These are phyloP conservation scores for Stachybotrys chlorohalonatus DNA, from an alignment of 2,329 filamentous ascomycete species.

Conservation along the genomic window DNA sequence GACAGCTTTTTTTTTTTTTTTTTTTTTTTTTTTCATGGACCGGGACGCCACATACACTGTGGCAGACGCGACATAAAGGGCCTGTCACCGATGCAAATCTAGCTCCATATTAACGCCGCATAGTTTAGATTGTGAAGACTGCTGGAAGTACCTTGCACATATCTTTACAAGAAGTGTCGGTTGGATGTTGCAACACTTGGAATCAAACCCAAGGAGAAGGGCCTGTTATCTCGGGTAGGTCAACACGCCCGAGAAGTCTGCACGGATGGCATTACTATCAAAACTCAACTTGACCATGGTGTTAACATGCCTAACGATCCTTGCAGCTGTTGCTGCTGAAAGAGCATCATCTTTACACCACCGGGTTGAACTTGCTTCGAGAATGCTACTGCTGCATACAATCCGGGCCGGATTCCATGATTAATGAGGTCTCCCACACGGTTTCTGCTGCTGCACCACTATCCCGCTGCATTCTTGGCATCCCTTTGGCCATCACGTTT, in stretches of 20 bases:
- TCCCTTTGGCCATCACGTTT: too few relatives aligned
- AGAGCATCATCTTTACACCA: background rate
- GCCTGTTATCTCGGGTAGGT: too few relatives aligned
- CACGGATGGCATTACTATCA: too few relatives aligned
- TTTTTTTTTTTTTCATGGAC: too few relatives aligned
- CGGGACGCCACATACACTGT: constrained; percentile 46
- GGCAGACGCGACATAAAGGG: constrained; percentile 43
- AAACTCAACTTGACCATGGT: too few relatives aligned
- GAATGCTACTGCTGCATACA: background rate
- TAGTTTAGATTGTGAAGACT: constrained; percentile 29
- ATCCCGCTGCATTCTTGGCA: background rate
- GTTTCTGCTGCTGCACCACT: background rate
- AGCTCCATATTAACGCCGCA: constrained; percentile 31
- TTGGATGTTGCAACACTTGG: too few relatives aligned
- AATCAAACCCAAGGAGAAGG: too few relatives aligned
- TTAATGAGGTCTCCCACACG: background rate
- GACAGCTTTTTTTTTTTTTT: constrained; percentile 29
- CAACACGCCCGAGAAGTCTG: too few relatives aligned
- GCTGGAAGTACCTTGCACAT: too few relatives aligned
- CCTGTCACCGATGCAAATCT: constrained; percentile 39
- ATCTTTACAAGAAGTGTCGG: too few relatives aligned
- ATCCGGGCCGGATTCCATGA: background rate
- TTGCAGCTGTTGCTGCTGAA: background rate
- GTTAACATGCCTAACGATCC: too few relatives aligned
- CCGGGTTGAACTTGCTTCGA: background rate